Evolutionary conservation across 352 stramenopile genomes (phyloP).

Genomic region (Globisporangium paddicum): DNA sequence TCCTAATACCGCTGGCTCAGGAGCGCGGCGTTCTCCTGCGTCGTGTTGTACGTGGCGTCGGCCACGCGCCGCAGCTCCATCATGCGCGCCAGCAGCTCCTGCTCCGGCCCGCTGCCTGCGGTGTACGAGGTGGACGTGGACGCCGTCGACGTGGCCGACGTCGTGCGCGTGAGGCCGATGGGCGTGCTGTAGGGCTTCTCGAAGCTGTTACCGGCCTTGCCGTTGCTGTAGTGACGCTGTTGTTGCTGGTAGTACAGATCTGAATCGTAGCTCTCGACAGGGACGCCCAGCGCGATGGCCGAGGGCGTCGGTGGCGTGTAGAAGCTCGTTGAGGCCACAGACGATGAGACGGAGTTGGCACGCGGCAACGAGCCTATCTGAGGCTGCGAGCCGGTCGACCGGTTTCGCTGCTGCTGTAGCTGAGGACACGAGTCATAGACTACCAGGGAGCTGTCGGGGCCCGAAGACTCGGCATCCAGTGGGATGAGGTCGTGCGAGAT

Average conservation of each 20-base stretch:
- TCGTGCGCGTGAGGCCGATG: constrained; percentile 5
- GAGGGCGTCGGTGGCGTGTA: constrained; percentile 5
- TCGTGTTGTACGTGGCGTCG: constrained; percentile 42
- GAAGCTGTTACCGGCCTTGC: too few species aligned
- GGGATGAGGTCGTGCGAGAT: constrained; percentile 14
- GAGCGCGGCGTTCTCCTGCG: constrained; percentile 44
- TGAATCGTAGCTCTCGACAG: constrained; percentile 6
- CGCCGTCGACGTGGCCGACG: neutral
- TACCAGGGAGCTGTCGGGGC: constrained; percentile 9
- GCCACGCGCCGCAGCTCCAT: constrained; percentile 47
- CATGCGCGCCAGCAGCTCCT: constrained; percentile 27
- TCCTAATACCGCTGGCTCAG: constrained; percentile 19
- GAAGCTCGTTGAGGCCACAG: neutral
- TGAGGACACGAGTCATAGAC: constrained; percentile 4
- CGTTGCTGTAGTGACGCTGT: too few species aligned
- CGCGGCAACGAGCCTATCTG: neutral
- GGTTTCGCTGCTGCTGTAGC: neutral
- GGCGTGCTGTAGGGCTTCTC: neutral
- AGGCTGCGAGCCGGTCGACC: neutral
- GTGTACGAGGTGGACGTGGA: neutral
- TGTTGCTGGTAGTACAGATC: too few species aligned
- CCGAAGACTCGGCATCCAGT: neutral
- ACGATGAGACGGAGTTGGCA: neutral
- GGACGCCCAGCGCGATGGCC: constrained; percentile 3
- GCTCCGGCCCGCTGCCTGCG: neutral